A percentile compares a stretch with the other conserved stretches of the same genome.
Conservation (phyloP, 2,329 filamentous ascomycete genomes). For the Xylariaceae sp. region DNA sequence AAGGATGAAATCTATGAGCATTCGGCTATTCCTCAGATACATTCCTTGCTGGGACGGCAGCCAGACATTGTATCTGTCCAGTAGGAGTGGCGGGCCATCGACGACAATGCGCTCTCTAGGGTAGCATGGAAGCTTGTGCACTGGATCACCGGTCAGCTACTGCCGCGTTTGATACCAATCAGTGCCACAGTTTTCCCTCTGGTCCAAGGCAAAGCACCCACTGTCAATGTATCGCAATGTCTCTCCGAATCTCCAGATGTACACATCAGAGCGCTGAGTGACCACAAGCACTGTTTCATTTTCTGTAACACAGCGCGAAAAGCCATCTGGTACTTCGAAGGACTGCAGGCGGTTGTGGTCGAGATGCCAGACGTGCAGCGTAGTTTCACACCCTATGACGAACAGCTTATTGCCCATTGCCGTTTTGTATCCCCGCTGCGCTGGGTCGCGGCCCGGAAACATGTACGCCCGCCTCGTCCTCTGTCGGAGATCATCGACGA, state of each 20-base stretch:
- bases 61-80: constrained; percentile 18
- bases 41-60: constrained; percentile 19
- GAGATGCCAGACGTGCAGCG: constrained; percentile 29
- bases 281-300: constrained; percentile 26
- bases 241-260: constrained; percentile 24
- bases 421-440: constrained; percentile 25
- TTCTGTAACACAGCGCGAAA: constrained; percentile 25
- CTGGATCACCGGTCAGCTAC: constrained; percentile 5
- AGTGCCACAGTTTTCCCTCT: neutral
- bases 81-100: constrained; percentile 17
- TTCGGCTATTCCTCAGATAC: constrained; percentile 15
- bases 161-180: no score
- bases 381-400: constrained; percentile 24
- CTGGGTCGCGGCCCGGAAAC: constrained; percentile 21
- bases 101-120: constrained; percentile 18
- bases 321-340: constrained; percentile 20
- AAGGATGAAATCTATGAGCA: constrained; percentile 28
- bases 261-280: constrained; percentile 22
- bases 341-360: constrained; percentile 21
- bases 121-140: constrained; percentile 16
- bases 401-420: constrained; percentile 28
- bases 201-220: constrained; percentile 4
- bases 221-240: constrained; percentile 18
- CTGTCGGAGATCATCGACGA: constrained; percentile 29
- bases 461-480: constrained; percentile 25